phyloP scores from a whole-genome alignment of 2,329 filamentous ascomycete species.

The Diplocarpon rosae region DNA sequence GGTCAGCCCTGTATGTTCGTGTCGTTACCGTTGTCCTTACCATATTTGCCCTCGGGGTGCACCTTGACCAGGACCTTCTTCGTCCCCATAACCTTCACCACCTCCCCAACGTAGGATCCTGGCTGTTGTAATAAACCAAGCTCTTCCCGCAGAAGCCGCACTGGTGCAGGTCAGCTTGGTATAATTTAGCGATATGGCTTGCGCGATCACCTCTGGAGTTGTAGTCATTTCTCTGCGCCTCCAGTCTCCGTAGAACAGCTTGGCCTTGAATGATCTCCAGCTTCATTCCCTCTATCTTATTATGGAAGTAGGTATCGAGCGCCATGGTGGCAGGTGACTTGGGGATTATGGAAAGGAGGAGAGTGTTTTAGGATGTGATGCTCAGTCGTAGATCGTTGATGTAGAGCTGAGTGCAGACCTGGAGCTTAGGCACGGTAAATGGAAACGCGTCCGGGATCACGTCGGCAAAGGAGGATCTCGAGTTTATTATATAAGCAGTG shows the following conservation, averaged over 20 bases:
- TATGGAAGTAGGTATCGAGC: constrained; percentile 98
- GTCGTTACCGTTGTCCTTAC: constrained; percentile 38
- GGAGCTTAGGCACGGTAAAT: constrained; percentile 3
- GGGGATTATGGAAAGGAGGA: constrained; percentile 7
- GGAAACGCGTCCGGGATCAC: constrained; percentile 1
- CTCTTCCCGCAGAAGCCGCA: constrained; percentile 89
- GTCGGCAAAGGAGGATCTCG: not conserved
- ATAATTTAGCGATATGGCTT: not conserved
- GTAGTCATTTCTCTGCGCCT: constrained; percentile 98
- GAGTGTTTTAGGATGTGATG: constrained; percentile 3
- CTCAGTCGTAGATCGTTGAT: constrained; percentile 2
- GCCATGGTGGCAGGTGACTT: constrained; percentile 56
- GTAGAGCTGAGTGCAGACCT: not conserved
- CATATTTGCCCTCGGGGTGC: constrained; percentile 99
- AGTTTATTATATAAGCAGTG: too few species aligned
- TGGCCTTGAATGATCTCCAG: constrained; percentile 99
- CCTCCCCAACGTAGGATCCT: constrained; percentile 95
- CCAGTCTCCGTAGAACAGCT: constrained; percentile 83
- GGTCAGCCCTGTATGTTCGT: constrained; percentile 10
- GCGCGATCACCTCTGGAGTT: constrained; percentile 59
- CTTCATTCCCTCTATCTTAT: constrained; percentile 99
- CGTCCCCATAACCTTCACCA: constrained; percentile 99
- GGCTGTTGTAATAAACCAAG: constrained; percentile 92
- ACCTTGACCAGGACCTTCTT: constrained; percentile 99
- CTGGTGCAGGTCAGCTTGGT: constrained; percentile 30